Conservation (phyloP, 768 basidiomycete genomes). For the Lentinula edodes region DNA sequence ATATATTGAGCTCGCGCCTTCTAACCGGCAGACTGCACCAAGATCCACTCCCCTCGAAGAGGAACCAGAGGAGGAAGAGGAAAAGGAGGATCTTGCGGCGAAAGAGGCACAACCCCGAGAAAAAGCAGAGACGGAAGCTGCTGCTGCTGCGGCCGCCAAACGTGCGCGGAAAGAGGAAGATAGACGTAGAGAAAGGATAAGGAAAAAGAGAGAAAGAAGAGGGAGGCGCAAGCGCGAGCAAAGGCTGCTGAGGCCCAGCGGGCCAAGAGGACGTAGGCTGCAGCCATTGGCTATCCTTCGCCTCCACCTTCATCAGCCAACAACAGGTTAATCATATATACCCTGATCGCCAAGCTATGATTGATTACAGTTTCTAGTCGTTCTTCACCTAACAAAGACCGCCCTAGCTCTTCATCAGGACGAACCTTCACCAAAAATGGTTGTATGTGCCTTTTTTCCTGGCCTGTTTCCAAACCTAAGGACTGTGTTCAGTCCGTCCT, state of each 20-base stretch:
- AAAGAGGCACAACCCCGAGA: constrained; percentile 30
- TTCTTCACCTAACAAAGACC: constrained; percentile 15
- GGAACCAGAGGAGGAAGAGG: constrained; percentile 26
- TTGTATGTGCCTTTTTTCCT: constrained; percentile 4
- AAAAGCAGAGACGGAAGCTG: constrained; percentile 33
- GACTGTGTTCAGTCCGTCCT: constrained; percentile 40
- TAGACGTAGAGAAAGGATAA: constrained; percentile 26
- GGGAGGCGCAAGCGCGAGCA: constrained; percentile 40
- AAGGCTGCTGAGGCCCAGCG: constrained; percentile 38
- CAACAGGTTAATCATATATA: constrained; percentile 18
- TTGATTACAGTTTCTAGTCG: background rate
- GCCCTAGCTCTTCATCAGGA: constrained; percentile 13
- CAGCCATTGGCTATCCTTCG: constrained; percentile 19
- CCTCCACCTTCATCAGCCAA: constrained; percentile 25
- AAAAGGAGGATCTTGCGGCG: constrained; percentile 27
- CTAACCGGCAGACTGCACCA: background rate
- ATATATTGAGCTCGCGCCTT: constrained; percentile 64
- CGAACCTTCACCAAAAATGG: background rate
- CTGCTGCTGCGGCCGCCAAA: constrained; percentile 32
- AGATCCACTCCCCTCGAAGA: constrained; percentile 7
- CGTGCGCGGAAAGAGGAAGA: constrained; percentile 26
- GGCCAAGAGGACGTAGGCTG: constrained; percentile 35
- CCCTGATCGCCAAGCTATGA: background rate
- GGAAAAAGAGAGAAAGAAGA: constrained; percentile 36
- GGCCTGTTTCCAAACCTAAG: background rate